phyloP scores from a whole-genome alignment of 495 filamentous ascomycete species.

The Elasticomyces elasticus region DNA sequence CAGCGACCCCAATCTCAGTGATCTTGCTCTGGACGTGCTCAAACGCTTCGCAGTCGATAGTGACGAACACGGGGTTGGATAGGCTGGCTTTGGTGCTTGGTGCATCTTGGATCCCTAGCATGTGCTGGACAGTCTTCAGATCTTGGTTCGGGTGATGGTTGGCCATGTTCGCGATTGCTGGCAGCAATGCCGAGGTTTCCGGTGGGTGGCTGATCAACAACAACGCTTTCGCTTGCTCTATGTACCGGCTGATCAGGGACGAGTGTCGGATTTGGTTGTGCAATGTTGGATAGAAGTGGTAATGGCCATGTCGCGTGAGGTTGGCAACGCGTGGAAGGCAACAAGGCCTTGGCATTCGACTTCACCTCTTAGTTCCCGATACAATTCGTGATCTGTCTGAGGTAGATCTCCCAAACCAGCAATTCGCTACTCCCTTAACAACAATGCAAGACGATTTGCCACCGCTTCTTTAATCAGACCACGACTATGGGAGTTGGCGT shows the following conservation, averaged over 20 bases:
- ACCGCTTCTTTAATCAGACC: no score
- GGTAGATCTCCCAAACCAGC: no score
- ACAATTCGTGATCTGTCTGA: no score
- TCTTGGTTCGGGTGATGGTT: not conserved
- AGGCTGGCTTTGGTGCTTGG: not conserved
- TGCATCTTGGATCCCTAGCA: not conserved
- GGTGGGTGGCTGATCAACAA: not conserved
- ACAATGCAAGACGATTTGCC: no score
- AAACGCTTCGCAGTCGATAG: conserved; percentile 20
- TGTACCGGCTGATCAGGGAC: not conserved
- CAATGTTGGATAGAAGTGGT: not conserved
- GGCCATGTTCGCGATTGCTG: not conserved
- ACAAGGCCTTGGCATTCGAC: no score
- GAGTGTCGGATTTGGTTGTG: not conserved
- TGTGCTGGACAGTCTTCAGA: not conserved
- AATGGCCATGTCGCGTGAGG: not conserved
- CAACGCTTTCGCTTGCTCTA: not conserved
- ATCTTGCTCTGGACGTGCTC: conserved; percentile 17
- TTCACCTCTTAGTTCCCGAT: no score
- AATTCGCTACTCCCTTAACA: no score
- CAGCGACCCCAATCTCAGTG: conserved; percentile 17
- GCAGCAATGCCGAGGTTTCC: not conserved
- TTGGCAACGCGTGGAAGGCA: no score
- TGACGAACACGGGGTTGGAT: conserved; percentile 5
- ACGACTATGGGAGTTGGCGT: no score